Base-by-base conservation (phyloP, 768 basidiomycete species). In the Xerocomellus chrysenteron region DNA sequence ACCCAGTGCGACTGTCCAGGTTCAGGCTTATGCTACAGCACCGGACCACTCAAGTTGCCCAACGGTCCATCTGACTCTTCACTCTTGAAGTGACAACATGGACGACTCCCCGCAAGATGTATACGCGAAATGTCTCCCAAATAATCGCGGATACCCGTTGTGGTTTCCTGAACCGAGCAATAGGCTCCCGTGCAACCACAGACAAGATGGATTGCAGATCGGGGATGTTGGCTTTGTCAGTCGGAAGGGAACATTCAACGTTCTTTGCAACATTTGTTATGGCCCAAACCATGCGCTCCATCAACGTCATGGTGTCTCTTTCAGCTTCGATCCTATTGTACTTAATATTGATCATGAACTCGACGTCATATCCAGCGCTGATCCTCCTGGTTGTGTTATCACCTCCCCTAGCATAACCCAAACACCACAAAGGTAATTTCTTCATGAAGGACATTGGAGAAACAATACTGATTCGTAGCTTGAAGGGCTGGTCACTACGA, bases 201-300 rank as follows among this genome's bases (percentile, higher is more conserved):
- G 54, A 14, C 44, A 52, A 8, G 51, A 63, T 13, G 73, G 73
- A 1, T 54, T 71, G 21, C 64, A 57, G 40, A 71, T 75, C 12
- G 74, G 74, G 3, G 74, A 76, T 53, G 68, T 75, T 3, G 72
- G 71, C 14, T 59, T 69, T 33, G 47, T 74, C 33, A 63, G 55
- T 2, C 52, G 51, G 3, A 44, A 60, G 35, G 74, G 74, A 21
- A 33, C 3, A 17, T 63, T 75, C 41, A 61, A 64, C 33, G 71
- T 69, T 49, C 64, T 73, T 0, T 75, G 74, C 60, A 75, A 73
- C 42, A 65, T 75, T 30, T 32, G 10, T 13, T 12, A 19, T 13
- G 45, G n/a, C n/a, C 6, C 17, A 32, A 21, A 47, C n/a, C 46
- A 47, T 12, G 32, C 32, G 19, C 46, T 33, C 12, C 30, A 33